Evolutionary conservation across 345 rosid genomes (phyloP), one percentile per base, ranked within the genome.

Genomic region (Eucalyptus decipiens): DNA sequence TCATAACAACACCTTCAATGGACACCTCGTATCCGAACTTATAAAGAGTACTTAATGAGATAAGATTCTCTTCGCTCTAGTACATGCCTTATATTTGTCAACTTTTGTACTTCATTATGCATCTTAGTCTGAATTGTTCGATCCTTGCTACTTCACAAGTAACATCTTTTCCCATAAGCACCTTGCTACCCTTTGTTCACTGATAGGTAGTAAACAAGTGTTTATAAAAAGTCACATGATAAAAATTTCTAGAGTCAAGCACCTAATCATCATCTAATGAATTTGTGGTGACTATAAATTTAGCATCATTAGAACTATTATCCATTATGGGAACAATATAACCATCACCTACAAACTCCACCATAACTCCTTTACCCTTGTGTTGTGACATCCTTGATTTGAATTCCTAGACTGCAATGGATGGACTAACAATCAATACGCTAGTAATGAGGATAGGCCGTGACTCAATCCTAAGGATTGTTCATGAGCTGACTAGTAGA

Each of bases 391-490:
- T 52, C 56, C 56, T 52, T 2, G 4, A 18, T 52, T 52, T 3
- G 56, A 52, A 52, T 52, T 52, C 56, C 56, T 19, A 52, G 56
- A 52, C 9, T 52, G 4, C 2, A 1, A 52, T 9, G 2, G 56
- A 52, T 52, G 24, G 24, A 52, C 24, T 19, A 52, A 52, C 10
- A 8, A 52, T 50, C 10, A 52, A 7, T 52, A 52, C 10, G 1
- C 56, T 18, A 19, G 1, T 52, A 52, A 52, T 1, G 1, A 19
- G 24, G 24, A 52, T 52, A 52, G 56, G 24, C 1, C 4, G 0
- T 52, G 56, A 52, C 24, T 52, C 56, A 52, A 52, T 52, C 56
- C 56, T 52, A 52, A 2, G 56, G 56, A 52, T 52, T 18, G 23
- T 52, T 52, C 56, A 52, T 52, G 56, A 52, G 56, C 10, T 3